These are phyloP conservation scores for Begonia peltatifolia DNA, from an alignment of 306 rosid genomes.

Conservation along the genomic window DNA sequence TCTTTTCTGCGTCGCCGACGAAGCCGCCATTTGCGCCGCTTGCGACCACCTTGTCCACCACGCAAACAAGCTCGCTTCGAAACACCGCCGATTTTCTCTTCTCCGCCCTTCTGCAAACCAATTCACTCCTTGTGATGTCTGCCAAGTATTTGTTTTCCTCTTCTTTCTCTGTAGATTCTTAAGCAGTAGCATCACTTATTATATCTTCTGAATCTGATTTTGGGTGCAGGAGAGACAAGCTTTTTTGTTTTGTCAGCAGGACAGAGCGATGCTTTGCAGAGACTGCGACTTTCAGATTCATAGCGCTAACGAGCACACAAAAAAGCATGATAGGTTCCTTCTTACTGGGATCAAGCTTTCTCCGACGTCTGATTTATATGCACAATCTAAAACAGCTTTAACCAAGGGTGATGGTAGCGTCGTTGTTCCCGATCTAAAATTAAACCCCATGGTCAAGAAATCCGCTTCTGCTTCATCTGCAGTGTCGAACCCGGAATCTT, in stretches of 20 bases:
- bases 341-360: constrained; percentile 68
- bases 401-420: constrained; percentile 2
- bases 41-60: constrained; percentile 94
- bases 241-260: constrained; percentile 75
- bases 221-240: constrained; percentile 53
- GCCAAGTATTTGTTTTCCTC: constrained; percentile 26
- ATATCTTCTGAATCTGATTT: background rate
- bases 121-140: constrained; percentile 61
- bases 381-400: constrained; percentile 5
- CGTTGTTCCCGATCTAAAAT: constrained; percentile 12
- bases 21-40: constrained; percentile 67
- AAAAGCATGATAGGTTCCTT: constrained; percentile 69
- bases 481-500: constrained; percentile 15
- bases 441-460: constrained; percentile 8
- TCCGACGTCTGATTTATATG: constrained; percentile 20
- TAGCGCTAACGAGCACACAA: constrained; percentile 55
- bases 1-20: constrained; percentile 87
- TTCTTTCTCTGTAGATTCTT: background rate
- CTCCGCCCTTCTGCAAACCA: constrained; percentile 32
- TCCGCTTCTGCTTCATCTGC: constrained; percentile 7
- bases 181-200: no score
- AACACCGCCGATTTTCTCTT: constrained; percentile 83
- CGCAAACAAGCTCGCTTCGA: constrained; percentile 90
- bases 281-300: constrained; percentile 73
- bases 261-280: constrained; percentile 72